phyloP scores from a whole-genome alignment of 2,329 filamentous ascomycete genomes.

The Nemania sp. region DNA sequence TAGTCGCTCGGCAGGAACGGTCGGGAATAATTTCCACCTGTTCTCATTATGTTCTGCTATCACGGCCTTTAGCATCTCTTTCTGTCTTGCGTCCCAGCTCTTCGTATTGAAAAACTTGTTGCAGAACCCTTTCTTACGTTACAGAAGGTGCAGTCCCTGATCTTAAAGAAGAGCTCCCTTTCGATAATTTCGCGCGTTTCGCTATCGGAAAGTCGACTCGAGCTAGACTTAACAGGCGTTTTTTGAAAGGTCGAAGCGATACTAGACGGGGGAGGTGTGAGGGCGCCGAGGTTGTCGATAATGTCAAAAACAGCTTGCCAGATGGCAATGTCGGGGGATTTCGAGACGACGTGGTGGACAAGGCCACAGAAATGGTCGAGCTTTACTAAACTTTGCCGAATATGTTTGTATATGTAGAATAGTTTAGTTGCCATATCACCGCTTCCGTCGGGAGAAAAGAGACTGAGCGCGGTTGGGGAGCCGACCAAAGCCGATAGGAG shows the following conservation, averaged over 20 bases:
- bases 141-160: constrained; percentile 9
- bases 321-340: constrained; percentile 5
- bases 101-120: constrained; percentile 16
- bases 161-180: constrained; percentile 7
- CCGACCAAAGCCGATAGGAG: constrained; percentile 2
- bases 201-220: constrained; percentile 2
- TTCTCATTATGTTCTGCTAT: constrained; percentile 6
- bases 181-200: constrained; percentile 10
- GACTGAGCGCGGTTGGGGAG: background rate
- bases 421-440: constrained; percentile 12
- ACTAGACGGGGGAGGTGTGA: background rate
- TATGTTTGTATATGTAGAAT: constrained; percentile 11
- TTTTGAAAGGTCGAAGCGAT: constrained; percentile 5
- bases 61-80: constrained; percentile 4
- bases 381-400: background rate
- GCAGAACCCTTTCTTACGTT: constrained; percentile 10
- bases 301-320: constrained; percentile 9
- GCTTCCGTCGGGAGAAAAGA: constrained; percentile 12
- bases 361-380: constrained; percentile 14
- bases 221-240: constrained; percentile 6
- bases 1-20: background rate
- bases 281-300: background rate
- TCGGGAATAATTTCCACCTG: constrained; percentile 5
- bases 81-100: constrained; percentile 6
- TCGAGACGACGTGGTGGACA: constrained; percentile 7